A percentile compares a stretch with the other conserved stretches of the same genome.
These are phyloP conservation scores for Waltergamsia citrina DNA, from an alignment of 2,329 filamentous ascomycete genomes.

Conservation along the genomic window DNA sequence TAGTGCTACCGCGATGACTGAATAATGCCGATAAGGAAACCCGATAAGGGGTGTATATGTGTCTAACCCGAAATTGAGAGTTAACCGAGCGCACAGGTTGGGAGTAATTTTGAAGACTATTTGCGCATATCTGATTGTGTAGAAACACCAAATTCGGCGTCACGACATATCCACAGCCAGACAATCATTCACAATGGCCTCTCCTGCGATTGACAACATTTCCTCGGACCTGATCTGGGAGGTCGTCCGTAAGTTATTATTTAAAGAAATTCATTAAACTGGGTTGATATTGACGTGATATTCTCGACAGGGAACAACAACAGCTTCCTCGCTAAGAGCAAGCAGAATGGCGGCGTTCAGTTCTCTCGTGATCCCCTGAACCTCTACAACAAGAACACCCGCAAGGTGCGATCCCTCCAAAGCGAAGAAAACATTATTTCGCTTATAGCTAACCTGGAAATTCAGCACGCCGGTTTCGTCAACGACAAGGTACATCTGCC, in stretches of 20 bases:
- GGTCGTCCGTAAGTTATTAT: constrained; percentile 75
- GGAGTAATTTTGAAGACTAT: constrained; percentile 3
- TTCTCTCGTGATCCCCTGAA: constrained; percentile 95
- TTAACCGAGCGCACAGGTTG: constrained; percentile 33
- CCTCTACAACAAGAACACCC: constrained; percentile 81
- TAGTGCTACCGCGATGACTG: background rate
- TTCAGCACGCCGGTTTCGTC: constrained; percentile 80
- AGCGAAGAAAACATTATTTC: background rate
- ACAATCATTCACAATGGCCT: constrained; percentile 38
- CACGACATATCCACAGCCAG: constrained; percentile 3
- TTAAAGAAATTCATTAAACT: no score
- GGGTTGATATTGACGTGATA: constrained; percentile 1
- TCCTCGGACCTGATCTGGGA: constrained; percentile 92
- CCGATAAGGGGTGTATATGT: constrained; percentile 4
- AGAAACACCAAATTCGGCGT: constrained; percentile 13
- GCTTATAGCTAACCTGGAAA: constrained; percentile 21
- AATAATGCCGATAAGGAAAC: constrained; percentile 5
- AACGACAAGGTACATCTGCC: constrained; percentile 70
- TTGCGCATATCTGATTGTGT: constrained; percentile 4
- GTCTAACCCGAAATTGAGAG: constrained; percentile 18
- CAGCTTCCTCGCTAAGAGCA: constrained; percentile 87
- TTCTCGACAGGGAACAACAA: constrained; percentile 67
- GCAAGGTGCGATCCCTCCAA: constrained; percentile 56
- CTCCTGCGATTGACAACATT: constrained; percentile 57
- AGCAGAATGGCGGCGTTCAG: constrained; percentile 66